A percentile compares a stretch with the other conserved stretches of the same genome.
Conservation (phyloP, 441 rosid species). For the Arabidopsis hybrid region DNA sequence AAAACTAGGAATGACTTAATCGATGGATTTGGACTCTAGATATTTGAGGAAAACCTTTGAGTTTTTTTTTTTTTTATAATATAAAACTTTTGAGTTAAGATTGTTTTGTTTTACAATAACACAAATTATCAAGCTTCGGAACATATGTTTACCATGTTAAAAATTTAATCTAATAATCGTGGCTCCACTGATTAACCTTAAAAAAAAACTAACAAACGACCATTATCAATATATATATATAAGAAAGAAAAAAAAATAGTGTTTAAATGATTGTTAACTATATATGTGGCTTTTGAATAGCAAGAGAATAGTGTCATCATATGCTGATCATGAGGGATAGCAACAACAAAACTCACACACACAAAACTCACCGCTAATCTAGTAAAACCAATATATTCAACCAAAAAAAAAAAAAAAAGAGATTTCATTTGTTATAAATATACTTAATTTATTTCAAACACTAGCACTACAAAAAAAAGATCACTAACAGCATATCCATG, state of each 20-base stretch:
- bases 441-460: slow-evolving; percentile 20
- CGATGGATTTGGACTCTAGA: no score
- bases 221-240: not conserved
- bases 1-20: not conserved
- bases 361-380: slow-evolving; percentile 6
- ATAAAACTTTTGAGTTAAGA: not conserved
- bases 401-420: not conserved
- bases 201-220: no score
- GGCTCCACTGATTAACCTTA: no score
- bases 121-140: not conserved
- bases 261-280: not conserved
- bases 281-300: not conserved
- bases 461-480: not conserved
- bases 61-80: no score
- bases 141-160: not conserved
- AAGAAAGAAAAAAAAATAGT: not conserved
- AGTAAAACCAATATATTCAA: slow-evolving; percentile 16
- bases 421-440: not conserved
- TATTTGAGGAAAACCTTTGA: not conserved
- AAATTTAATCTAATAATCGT: slow-evolving; percentile 10
- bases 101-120: not conserved
- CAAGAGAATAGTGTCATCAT: slow-evolving; percentile 15
- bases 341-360: not conserved
- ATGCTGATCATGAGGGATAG: slow-evolving; percentile 3
- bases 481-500: slow-evolving; percentile 27